These are phyloP conservation scores for Colletotrichum zoysiae DNA, from an alignment of 2,329 filamentous ascomycete genomes.

Conservation along the genomic window DNA sequence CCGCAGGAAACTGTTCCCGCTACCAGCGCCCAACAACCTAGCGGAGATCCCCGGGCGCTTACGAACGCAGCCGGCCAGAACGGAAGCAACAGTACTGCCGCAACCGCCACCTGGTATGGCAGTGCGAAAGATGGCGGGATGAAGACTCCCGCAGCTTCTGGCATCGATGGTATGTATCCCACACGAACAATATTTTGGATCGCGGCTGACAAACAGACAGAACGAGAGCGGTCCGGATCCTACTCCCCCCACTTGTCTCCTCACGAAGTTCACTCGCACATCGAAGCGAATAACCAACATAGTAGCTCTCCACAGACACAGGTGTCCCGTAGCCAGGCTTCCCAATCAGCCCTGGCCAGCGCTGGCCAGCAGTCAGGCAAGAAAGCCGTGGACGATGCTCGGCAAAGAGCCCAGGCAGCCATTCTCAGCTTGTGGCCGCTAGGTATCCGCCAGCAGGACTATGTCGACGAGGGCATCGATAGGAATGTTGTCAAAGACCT, in stretches of 20 bases:
- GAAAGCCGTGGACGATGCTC: conserved; percentile 55
- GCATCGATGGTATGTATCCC: conserved; percentile 17
- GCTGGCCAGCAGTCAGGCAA: conserved; percentile 1
- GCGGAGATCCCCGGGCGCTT: neutral
- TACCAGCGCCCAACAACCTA: neutral
- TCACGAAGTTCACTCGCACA: conserved; percentile 55
- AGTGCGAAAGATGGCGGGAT: conserved; percentile 4
- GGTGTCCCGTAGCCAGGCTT: neutral
- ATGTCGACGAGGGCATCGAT: conserved; percentile 80
- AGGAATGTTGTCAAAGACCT: conserved; percentile 70
- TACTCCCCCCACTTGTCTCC: conserved; percentile 67
- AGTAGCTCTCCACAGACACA: neutral
- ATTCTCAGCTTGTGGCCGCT: conserved; percentile 74
- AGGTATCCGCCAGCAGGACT: conserved; percentile 79
- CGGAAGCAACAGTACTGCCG: neutral
- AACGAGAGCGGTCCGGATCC: conserved; percentile 62
- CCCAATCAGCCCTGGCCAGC: neutral
- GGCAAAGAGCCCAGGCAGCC: conserved; percentile 73
- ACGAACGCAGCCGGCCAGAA: neutral
- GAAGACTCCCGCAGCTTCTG: conserved; percentile 2
- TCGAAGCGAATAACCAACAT: neutral
- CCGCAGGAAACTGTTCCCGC: conserved; percentile 46
- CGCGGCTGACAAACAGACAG: conserved; percentile 29
- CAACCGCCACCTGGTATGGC: neutral
- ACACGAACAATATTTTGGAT: neutral